Base-by-base conservation (phyloP, 2,329 filamentous ascomycete species). In the Arachnopeziza araneosa region DNA sequence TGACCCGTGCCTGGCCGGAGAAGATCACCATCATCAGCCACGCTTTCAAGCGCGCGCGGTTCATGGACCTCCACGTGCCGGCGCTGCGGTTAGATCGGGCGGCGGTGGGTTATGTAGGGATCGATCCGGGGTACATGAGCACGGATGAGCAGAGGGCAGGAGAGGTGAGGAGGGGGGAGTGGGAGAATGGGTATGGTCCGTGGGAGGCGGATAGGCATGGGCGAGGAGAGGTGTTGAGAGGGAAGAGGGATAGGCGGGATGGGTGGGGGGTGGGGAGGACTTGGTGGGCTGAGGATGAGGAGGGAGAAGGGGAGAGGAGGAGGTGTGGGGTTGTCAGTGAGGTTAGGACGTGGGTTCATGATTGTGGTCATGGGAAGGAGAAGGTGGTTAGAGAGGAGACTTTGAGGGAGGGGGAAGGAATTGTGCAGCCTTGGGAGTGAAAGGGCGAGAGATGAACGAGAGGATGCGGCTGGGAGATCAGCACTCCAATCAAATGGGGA, bases 11-110 rank as follows among this genome's bases (percentile, higher is more conserved):
- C 10, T 91, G 86, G 79, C 88, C 88, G 0, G 55, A 57, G 1
- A 75, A 73, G 5, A 69, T 91, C 19, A 88, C 83, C 21, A 77
- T 91, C 22, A 77, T 91, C 50, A 87, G 85, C 65, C 87, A 91
- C 69, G 83, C 75, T 6, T 92, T 92, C 74, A 92, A 92, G 72
- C 76, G 78, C 19, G 70, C 74, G 9, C 79, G 89, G 1, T 83
- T 91, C 24, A 73, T 87, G 55, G 79, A 86, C 30, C 78, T 81
- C 2, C 89, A 92, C 75, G 84, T 86, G 65, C 75, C 72, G 6
- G 86, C 87, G 17, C 76, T 91, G n/a, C 78, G 79, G 0, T 84
- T 82, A 56, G 60, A 44, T 14, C 36, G 12, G 17, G 12, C 17
- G 6, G 71, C 72, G 1, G 77, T 85, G 0, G 55, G 53, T 0